Evolutionary conservation across 2,329 filamentous ascomycete genomes (phyloP), one percentile per base, ranked within the genome.

Genomic region (Aureobasidium leucospermi): DNA sequence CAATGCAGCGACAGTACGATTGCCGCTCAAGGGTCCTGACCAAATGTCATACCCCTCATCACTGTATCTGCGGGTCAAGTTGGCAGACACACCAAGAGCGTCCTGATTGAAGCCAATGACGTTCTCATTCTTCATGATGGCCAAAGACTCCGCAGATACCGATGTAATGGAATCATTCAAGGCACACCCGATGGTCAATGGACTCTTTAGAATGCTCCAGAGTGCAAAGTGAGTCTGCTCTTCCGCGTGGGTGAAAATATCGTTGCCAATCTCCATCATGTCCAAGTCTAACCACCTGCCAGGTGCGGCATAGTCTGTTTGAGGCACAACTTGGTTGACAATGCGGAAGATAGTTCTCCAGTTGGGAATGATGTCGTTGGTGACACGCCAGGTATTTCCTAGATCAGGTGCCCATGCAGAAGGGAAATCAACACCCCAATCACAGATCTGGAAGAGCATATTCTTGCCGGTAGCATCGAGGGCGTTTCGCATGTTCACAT

Each of bases 311-410:
- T 76, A 73, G 39, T 69, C 71, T 6, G 73, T 73, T 58, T 78
- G 77, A 1, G 79, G 78, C 0, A 78, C 76, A 1, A 75, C 78
- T 60, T 82, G 77, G 62, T 82, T 82, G 11, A 77, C 71, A 13
- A 80, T 81, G 1, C 79, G 74, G 73, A 76, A 81, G 46, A 82
- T 76, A 38, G 73, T 76, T 23, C 75, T 71, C 80, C 79, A 82
- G 9, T 70, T 71, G 41, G 78, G 77, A 58, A 76, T 74, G 59
- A 80, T 74, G 60, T 80, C 77, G 28, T 78, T 78, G 28, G 72
- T 72, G 64, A 77, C 78, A 11, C 78, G 69, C 65, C 75, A 77
- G 13, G 72, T 74, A 62, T 80, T 79, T 13, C 75, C 70, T 34
- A 79, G 76, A 15, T 73, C 74, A 28, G 75, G 71, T 13, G 72